Percentiles rank a stretch among this genome's conserved stretches.
Conservation (phyloP, 139 green algal genomes). For the Diplosphaera chodatii region DNA sequence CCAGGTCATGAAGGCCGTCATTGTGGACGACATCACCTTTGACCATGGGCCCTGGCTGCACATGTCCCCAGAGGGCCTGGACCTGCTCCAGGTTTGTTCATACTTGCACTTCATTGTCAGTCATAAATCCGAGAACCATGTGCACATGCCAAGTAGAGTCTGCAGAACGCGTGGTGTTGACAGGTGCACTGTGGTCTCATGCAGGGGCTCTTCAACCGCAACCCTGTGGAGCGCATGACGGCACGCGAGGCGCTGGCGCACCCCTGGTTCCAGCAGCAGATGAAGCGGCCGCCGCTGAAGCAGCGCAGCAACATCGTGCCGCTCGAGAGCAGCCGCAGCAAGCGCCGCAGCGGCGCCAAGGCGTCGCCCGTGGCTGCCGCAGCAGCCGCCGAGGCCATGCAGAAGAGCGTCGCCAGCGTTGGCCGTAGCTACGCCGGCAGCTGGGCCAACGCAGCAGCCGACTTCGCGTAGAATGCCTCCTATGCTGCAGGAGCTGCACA, state of each 20-base stretch:
- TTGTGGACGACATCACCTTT: slow-evolving; percentile 12
- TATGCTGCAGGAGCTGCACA: too few species aligned
- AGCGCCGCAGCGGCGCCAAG: not conserved
- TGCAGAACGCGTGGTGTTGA: too few species aligned
- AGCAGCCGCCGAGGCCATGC: not conserved
- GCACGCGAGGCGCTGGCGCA: slow-evolving; percentile 64
- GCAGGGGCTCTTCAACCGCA: slow-evolving; percentile 53
- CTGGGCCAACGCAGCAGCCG: not conserved
- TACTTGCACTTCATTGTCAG: too few species aligned
- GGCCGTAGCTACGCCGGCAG: not conserved
- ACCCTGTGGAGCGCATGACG: slow-evolving; percentile 54
- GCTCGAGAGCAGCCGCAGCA: not conserved
- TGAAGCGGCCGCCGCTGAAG: slow-evolving; percentile 4
- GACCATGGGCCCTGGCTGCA: slow-evolving; percentile 1
- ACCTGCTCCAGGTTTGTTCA: slow-evolving; percentile 11
- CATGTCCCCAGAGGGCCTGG: slow-evolving; percentile 7
- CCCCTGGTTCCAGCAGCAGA: slow-evolving; percentile 49
- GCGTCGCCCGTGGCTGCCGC: not conserved
- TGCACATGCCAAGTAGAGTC: too few species aligned
- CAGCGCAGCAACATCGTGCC: slow-evolving; percentile 2
- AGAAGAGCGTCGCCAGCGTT: not conserved
- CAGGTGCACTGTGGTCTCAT: too few species aligned
- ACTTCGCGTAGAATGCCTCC: too few species aligned
- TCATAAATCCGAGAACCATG: too few species aligned
- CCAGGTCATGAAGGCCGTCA: slow-evolving; percentile 22